Percentiles rank a stretch among this genome's conserved stretches.
These are phyloP conservation scores for Phytopythium chamaehyphon DNA, from an alignment of 352 stramenopile species.

Conservation along the genomic window DNA sequence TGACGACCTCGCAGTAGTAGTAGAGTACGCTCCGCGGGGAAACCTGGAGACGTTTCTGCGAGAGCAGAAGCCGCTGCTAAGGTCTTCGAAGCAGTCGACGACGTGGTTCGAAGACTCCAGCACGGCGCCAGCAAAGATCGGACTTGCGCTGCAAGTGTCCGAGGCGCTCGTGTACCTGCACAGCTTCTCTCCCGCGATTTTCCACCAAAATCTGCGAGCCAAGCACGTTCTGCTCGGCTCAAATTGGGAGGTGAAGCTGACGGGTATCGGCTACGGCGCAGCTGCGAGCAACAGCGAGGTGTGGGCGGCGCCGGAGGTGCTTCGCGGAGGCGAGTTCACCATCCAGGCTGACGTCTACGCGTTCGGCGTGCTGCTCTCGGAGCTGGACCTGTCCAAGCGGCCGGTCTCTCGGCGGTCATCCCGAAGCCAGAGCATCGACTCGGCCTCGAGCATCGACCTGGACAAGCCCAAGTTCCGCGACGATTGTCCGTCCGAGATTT, in stretches of 20 bases:
- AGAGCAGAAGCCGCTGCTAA: conserved; percentile 28
- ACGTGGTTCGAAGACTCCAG: conserved; percentile 26
- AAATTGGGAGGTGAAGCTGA: conserved; percentile 51
- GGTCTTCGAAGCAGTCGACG: conserved; percentile 17
- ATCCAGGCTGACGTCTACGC: conserved; percentile 69
- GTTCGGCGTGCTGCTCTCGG: conserved; percentile 65
- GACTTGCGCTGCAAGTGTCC: conserved; percentile 51
- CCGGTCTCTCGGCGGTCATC: conserved; percentile 21
- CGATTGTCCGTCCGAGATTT: conserved; percentile 41
- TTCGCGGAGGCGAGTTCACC: conserved; percentile 45
- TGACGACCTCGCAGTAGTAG: conserved; percentile 51
- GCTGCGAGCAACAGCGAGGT: conserved; percentile 29
- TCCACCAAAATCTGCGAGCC: conserved; percentile 54
- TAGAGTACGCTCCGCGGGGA: conserved; percentile 52
- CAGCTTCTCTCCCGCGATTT: conserved; percentile 52
- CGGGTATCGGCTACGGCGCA: conserved; percentile 45
- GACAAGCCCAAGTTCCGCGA: conserved; percentile 37
- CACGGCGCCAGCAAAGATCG: conserved; percentile 30
- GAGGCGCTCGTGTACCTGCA: conserved; percentile 64
- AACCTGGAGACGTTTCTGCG: conserved; percentile 26
- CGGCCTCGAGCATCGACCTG: conserved; percentile 12
- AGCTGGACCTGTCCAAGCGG: conserved; percentile 53
- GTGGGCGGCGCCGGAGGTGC: conserved; percentile 57
- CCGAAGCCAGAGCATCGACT: conserved; percentile 13
- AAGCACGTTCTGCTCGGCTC: conserved; percentile 58